A percentile compares a stretch with the other conserved stretches of the same genome.
These are phyloP conservation scores for Diaporthe capsici DNA, from an alignment of 2,329 filamentous ascomycete genomes.

Conservation along the genomic window DNA sequence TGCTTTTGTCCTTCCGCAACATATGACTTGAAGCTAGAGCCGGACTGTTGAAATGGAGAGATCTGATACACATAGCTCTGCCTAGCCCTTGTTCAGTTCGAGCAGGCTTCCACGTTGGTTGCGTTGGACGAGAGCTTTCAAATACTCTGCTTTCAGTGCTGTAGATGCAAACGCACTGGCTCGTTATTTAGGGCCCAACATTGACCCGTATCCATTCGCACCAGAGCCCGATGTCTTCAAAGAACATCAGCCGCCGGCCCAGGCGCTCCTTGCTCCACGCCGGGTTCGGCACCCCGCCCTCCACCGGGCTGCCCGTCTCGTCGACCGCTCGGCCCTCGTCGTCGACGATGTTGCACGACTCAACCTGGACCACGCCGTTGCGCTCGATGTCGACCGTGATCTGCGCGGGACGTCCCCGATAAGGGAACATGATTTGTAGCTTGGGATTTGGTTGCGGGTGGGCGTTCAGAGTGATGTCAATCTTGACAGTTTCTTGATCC, in stretches of 20 bases:
- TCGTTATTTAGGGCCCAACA: conserved; percentile 45
- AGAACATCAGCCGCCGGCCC: conserved; percentile 61
- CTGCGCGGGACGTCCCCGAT: conserved; percentile 62
- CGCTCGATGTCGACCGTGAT: conserved; percentile 71
- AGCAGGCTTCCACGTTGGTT: neutral
- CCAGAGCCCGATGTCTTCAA: conserved; percentile 68
- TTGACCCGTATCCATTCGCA: conserved; percentile 64
- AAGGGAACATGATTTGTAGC: conserved; percentile 68
- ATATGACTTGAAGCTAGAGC: neutral
- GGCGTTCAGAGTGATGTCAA: conserved; percentile 68
- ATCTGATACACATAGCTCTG: neutral
- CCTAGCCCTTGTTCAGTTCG: neutral
- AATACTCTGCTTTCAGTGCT: neutral
- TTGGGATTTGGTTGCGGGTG: conserved; percentile 59
- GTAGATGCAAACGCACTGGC: neutral
- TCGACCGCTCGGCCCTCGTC: conserved; percentile 40
- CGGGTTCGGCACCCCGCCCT: conserved; percentile 33
- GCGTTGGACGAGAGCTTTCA: neutral
- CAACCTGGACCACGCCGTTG: conserved; percentile 71
- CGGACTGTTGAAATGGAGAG: no score
- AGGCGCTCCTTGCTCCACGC: conserved; percentile 55
- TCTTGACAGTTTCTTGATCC: conserved; percentile 45
- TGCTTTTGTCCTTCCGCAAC: neutral
- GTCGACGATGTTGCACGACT: conserved; percentile 68
- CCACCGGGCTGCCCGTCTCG: conserved; percentile 52